Percentiles rank a stretch among this genome's conserved stretches.
Conservation (phyloP, 106 monocot species). For the Apostasia ramifera region DNA sequence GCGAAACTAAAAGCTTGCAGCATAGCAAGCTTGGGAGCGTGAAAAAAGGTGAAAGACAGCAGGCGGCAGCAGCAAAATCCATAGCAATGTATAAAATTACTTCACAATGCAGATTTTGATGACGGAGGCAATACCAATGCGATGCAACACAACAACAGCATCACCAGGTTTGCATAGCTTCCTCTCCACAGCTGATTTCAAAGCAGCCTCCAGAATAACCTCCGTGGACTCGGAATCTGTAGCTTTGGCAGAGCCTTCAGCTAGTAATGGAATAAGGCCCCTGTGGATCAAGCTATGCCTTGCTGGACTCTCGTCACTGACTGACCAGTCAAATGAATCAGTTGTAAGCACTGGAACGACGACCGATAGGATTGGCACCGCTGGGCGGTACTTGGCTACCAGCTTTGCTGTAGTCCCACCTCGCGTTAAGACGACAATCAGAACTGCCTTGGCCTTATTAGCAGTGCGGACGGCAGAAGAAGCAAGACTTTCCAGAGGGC, state of each 20-base stretch:
- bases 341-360: conserved; percentile 40
- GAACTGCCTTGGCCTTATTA: conserved; percentile 21
- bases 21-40: not conserved
- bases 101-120: conserved; percentile 51
- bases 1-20: not conserved
- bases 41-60: no score
- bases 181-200: conserved; percentile 15
- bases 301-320: conserved; percentile 40
- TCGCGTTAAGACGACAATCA: conserved; percentile 38
- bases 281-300: conserved; percentile 39
- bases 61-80: no score
- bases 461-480: conserved; percentile 43
- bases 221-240: conserved; percentile 37
- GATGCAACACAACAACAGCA: conserved; percentile 40
- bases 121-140: conserved; percentile 41
- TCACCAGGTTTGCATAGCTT: conserved; percentile 33
- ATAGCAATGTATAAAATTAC: conserved; percentile 1
- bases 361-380: conserved; percentile 42
- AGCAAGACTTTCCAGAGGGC: conserved; percentile 45
- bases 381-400: conserved; percentile 47
- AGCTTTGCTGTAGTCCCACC: conserved; percentile 51
- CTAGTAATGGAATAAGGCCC: conserved; percentile 40
- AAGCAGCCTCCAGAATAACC: conserved; percentile 22
- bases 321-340: conserved; percentile 34
- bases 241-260: conserved; percentile 47